Evolutionary conservation across 306 rosid genomes (phyloP).

Genomic region (Trifolium repens): DNA sequence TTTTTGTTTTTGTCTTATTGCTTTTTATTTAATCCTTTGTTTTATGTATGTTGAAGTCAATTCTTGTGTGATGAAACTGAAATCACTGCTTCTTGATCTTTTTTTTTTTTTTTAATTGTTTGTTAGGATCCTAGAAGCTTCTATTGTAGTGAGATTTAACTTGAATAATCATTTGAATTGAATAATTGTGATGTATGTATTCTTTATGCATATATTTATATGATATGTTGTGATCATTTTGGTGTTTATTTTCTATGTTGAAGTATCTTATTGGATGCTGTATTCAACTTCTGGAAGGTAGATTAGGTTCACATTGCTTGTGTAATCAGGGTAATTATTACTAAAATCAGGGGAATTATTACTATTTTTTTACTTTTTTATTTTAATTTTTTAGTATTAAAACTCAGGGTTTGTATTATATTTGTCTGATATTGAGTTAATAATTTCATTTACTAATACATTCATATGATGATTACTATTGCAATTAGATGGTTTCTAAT

Average conservation of each 20-base stretch:
- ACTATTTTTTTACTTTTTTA: no score
- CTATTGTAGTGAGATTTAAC: not conserved
- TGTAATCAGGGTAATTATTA: no score
- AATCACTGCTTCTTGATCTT: not conserved
- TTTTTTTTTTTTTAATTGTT: not conserved
- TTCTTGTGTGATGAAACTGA: not conserved
- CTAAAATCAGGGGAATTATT: no score
- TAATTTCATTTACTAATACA: no score
- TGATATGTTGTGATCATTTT: not conserved
- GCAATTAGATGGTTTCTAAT: no score
- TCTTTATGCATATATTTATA: not conserved
- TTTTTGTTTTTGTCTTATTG: conserved; percentile 6
- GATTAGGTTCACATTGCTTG: not conserved
- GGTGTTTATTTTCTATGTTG: not conserved
- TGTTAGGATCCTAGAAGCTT: not conserved
- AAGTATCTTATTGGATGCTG: not conserved
- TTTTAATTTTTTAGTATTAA: no score
- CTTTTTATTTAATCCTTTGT: conserved; percentile 9
- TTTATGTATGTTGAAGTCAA: not conserved
- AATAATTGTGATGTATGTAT: conserved; percentile 8
- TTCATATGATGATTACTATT: not conserved
- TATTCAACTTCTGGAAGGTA: not conserved
- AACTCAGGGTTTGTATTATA: no score
- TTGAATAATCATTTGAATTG: conserved; percentile 14
- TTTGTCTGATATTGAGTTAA: not conserved